phyloP scores from a whole-genome alignment of 257 asterid species.

The Prunella vulgaris region DNA sequence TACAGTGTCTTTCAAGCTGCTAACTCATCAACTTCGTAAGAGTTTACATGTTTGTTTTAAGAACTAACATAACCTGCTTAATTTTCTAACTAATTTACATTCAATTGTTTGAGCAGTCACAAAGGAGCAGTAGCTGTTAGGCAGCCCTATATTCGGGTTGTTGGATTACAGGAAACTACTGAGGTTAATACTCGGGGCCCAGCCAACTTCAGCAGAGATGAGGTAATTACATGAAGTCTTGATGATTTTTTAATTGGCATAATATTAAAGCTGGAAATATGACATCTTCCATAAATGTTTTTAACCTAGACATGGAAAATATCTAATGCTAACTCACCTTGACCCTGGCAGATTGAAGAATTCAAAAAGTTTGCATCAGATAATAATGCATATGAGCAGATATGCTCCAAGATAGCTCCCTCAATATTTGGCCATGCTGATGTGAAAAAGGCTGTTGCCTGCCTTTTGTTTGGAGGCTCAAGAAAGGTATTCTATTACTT shows the following conservation, averaged over 20 bases:
- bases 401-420: conserved; percentile 90
- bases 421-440: conserved; percentile 92
- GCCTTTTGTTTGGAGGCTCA: conserved; percentile 98
- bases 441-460: conserved; percentile 92
- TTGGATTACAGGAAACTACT: conserved; percentile 80
- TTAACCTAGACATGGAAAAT: neutral
- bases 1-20: conserved; percentile 94
- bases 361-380: conserved; percentile 91
- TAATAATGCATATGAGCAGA: conserved; percentile 59
- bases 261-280: neutral
- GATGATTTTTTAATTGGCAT: neutral
- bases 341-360: conserved; percentile 41
- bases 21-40: conserved; percentile 82
- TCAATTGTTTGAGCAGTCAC: conserved; percentile 48
- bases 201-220: conserved; percentile 76
- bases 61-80: neutral
- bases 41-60: conserved; percentile 8
- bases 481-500: conserved; percentile 57
- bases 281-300: conserved; percentile 3
- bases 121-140: conserved; percentile 98
- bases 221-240: conserved; percentile 44
- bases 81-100: conserved; percentile 8
- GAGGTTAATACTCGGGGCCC: conserved; percentile 84
- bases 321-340: conserved; percentile 8
- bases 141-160: conserved; percentile 94